Base-by-base conservation (phyloP, 805 yeast species). In the Spathaspora gorwiae region DNA sequence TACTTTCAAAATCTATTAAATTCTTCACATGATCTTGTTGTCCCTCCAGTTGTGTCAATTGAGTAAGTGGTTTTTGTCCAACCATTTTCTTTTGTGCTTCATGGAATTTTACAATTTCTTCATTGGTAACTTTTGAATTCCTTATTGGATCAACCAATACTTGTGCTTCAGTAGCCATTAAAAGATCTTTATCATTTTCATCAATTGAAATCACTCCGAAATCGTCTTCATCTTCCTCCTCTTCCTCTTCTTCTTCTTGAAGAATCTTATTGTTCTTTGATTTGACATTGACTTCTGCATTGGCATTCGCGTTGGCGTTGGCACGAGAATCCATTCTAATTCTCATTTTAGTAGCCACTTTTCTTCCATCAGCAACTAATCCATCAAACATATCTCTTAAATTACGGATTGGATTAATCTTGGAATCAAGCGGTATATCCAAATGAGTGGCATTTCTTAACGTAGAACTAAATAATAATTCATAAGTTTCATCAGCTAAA, bases 401-500 rank as follows among this genome's bases (percentile, higher is more conserved):
- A 29, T 84, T 84, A 38, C 80, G 67, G 46, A 77, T 78, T 34
- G 73, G 68, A 54, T 72, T 75, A 19, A 10, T 24, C 39, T 71
- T 70, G 33, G 71, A 68, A 35, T 62, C 75, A 38, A 78, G 72
- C 33, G 76, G 79, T 51, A 78, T 76, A 46, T 79, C 76, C 40
- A 87, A 72, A 57, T 86, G 88, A 42, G 87, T 75, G 0, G 92
- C 78, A n/a, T 72, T 62, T 45, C 85, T 75, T 31, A 89, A 68
- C 0, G 90, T 84, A 26, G 73, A 69, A 11, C 87, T 74, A 66
- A 94, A 94, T 49, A 92, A 80, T 35, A 85, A 70, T 62, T 94
- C 98, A 54, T 89, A 85, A 0, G 97, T 87, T 57, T 90, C 98
- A 61, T 90, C 97, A 0, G 98, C 97, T 6, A 92, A 70, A 6